Percentiles rank a stretch among this genome's conserved stretches.
phyloP scores from a whole-genome alignment of 179 eudicot species.

The Patellifolia procumbens region DNA sequence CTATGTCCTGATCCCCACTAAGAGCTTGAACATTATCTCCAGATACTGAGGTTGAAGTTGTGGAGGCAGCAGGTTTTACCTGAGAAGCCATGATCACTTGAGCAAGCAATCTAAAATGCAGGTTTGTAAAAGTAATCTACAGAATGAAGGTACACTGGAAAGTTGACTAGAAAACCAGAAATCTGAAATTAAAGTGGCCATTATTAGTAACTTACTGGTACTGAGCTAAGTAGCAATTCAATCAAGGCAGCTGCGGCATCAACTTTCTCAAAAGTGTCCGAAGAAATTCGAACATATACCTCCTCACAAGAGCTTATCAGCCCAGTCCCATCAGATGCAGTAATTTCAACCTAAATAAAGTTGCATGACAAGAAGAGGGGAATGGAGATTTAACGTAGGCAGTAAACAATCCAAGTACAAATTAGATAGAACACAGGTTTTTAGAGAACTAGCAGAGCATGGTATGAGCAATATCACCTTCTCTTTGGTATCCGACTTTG shows the following conservation, averaged over 20 bases:
- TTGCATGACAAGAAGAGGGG: conserved; percentile 14
- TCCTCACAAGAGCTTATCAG: conserved; percentile 53
- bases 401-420: conserved; percentile 3
- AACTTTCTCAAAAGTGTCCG: conserved; percentile 86
- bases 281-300: conserved; percentile 65
- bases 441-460: background rate
- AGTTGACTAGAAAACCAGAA: conserved; percentile 14
- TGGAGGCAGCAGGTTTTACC: conserved; percentile 66
- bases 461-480: conserved; percentile 52
- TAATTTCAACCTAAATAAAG: conserved; percentile 55
- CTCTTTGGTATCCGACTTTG: conserved; percentile 47
- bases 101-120: background rate
- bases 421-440: background rate
- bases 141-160: background rate
- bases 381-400: background rate
- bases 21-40: conserved; percentile 36
- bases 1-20: conserved; percentile 37
- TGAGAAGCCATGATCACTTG: conserved; percentile 27
- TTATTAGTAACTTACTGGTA: conserved; percentile 51
- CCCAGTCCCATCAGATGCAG: conserved; percentile 56
- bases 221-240: conserved; percentile 72
- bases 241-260: conserved; percentile 86
- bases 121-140: conserved; percentile 4
- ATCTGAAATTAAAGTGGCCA: background rate
- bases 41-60: conserved; percentile 43